A percentile compares a stretch with the other conserved stretches of the same genome.
phyloP scores from a whole-genome alignment of 371 early-diverging fungal species.

The Apophysomyces trapeziformis region DNA sequence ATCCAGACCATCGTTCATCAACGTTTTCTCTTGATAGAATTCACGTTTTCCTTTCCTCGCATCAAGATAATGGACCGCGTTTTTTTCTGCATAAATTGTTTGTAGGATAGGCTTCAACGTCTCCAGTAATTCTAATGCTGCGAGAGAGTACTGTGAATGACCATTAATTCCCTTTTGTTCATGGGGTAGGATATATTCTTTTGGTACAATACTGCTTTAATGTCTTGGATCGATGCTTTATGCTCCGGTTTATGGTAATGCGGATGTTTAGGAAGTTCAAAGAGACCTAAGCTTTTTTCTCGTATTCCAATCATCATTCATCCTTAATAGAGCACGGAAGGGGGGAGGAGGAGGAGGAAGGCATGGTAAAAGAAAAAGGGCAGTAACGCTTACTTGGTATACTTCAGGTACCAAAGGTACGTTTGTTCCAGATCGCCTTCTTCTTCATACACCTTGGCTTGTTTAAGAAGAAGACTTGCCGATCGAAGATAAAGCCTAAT shows the following conservation, averaged over 20 bases:
- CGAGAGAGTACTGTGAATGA: constrained; percentile 42
- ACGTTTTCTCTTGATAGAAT: no score
- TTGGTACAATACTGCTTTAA: constrained; percentile 36
- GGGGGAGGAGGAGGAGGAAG: no score
- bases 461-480: constrained; percentile 54
- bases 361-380: neutral
- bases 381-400: constrained; percentile 47
- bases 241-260: constrained; percentile 46
- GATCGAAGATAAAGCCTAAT: constrained; percentile 62
- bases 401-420: constrained; percentile 59
- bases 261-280: constrained; percentile 58
- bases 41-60: neutral
- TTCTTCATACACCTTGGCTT: constrained; percentile 54
- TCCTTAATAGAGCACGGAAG: no score
- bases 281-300: constrained; percentile 50
- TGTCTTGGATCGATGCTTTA: constrained; percentile 32
- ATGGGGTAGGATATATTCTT: neutral
- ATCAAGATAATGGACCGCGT: neutral
- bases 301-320: no score
- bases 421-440: constrained; percentile 60
- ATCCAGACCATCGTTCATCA: no score
- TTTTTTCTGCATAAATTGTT: constrained; percentile 1
- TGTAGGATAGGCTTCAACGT: constrained; percentile 44
- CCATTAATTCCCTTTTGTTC: neutral
- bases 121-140: constrained; percentile 53